phyloP scores from a whole-genome alignment of 208 protist species.

The Leishmania major region DNA sequence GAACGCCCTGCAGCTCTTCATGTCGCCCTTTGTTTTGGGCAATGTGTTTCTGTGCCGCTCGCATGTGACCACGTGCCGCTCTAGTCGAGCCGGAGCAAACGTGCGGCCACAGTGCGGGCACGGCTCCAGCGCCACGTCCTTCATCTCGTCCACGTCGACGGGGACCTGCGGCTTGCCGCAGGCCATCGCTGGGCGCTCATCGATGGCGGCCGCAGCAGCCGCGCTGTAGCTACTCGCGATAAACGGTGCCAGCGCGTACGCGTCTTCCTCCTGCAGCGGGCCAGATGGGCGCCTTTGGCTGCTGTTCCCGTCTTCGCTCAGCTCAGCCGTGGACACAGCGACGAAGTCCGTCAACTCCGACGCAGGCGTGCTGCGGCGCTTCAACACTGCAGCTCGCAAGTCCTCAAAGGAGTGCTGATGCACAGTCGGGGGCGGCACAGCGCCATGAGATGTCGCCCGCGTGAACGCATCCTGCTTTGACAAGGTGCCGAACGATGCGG shows the following conservation, averaged over 20 bases:
- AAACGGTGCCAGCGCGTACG: neutral
- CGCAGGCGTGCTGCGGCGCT: conserved; percentile 11
- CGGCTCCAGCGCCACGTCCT: conserved; percentile 48
- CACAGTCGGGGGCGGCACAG: neutral
- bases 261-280: neutral
- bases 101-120: conserved; percentile 79
- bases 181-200: conserved; percentile 29
- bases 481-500: neutral
- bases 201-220: conserved; percentile 2
- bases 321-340: neutral
- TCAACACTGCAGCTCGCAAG: conserved; percentile 41
- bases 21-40: conserved; percentile 12
- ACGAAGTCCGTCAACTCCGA: conserved; percentile 4
- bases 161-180: conserved; percentile 27
- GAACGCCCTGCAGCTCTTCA: conserved; percentile 11
- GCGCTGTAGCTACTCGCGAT: neutral
- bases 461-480: neutral
- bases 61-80: conserved; percentile 63
- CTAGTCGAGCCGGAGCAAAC: conserved; percentile 57
- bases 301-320: neutral
- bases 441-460: neutral
- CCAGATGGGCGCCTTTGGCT: neutral
- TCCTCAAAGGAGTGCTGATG: conserved; percentile 36
- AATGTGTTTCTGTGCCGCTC: conserved; percentile 18
- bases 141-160: conserved; percentile 11